These are phyloP conservation scores for Biancaea sappan DNA, from an alignment of 306 rosid genomes.

Conservation along the genomic window DNA sequence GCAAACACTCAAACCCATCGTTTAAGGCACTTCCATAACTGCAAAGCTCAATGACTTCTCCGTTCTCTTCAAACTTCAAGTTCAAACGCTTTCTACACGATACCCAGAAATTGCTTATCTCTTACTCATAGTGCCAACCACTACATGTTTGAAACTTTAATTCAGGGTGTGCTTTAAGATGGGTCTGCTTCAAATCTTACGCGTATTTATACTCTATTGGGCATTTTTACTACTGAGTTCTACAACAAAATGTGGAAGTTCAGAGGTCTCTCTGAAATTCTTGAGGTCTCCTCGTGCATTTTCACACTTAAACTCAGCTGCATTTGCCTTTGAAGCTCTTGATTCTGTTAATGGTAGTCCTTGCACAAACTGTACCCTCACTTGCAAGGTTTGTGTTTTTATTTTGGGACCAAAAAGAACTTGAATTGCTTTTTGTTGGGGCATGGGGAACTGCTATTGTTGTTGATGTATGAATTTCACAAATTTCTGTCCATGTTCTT, in stretches of 20 bases:
- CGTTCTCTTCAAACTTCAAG: slow-evolving; percentile 33
- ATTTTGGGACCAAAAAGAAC: background rate
- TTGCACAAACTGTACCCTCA: slow-evolving; percentile 64
- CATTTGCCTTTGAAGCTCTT: slow-evolving; percentile 66
- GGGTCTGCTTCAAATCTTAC: slow-evolving; percentile 48
- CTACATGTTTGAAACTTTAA: background rate
- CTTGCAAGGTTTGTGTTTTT: slow-evolving; percentile 67
- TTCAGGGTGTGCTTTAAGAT: slow-evolving; percentile 42
- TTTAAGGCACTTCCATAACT: slow-evolving; percentile 37
- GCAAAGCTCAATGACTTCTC: slow-evolving; percentile 34
- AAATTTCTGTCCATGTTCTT: background rate
- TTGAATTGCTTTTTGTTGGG: background rate
- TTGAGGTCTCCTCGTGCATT: slow-evolving; percentile 74
- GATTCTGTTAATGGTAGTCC: slow-evolving; percentile 29
- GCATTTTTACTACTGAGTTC: slow-evolving; percentile 45
- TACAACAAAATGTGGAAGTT: slow-evolving; percentile 44
- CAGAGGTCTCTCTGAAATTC: slow-evolving; percentile 63
- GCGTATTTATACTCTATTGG: slow-evolving; percentile 43
- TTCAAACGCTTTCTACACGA: slow-evolving; percentile 23
- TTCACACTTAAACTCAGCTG: slow-evolving; percentile 74
- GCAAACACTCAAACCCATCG: slow-evolving; percentile 40
- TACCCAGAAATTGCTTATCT: slow-evolving; percentile 37
- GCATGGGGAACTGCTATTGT: background rate
- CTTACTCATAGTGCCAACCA: slow-evolving; percentile 30
- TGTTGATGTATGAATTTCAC: slow-evolving; percentile 2